Percentiles rank a stretch among this genome's conserved stretches.
Conservation (phyloP, 352 stramenopile genomes). For the Phytopythium aichiense region DNA sequence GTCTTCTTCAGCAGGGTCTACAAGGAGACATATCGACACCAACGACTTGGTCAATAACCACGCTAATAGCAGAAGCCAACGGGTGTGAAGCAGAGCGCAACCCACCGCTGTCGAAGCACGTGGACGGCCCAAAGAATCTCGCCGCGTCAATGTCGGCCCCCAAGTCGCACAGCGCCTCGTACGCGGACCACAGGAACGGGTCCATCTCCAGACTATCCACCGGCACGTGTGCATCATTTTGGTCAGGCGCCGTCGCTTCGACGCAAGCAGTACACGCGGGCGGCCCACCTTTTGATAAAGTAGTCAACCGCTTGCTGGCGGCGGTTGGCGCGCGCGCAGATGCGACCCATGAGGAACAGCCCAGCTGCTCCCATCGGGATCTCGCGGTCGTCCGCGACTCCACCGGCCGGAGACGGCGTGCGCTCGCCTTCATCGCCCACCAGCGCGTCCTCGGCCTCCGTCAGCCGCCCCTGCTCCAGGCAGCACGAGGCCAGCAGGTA, state of each 20-base stretch:
- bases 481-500: conserved; percentile 70
- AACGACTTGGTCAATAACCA: neutral
- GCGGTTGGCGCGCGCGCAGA: conserved; percentile 88
- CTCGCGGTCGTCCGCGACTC: conserved; percentile 24
- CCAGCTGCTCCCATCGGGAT: conserved; percentile 89
- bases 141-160: conserved; percentile 67
- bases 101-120: conserved; percentile 32
- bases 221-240: neutral
- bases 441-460: conserved; percentile 91
- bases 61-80: neutral
- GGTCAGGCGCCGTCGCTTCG: neutral
- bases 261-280: neutral
- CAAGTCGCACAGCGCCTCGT: conserved; percentile 92
- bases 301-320: conserved; percentile 89
- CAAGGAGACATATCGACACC: neutral
- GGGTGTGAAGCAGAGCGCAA: neutral
- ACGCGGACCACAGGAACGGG: conserved; percentile 90
- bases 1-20: conserved; percentile 13
- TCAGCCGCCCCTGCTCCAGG: conserved; percentile 61
- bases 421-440: conserved; percentile 37
- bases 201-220: conserved; percentile 83
- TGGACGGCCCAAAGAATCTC: conserved; percentile 56
- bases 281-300: conserved; percentile 76
- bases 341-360: conserved; percentile 88
- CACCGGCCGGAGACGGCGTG: conserved; percentile 9